Base-by-base conservation (phyloP, 2,329 filamentous ascomycete species). In the Penicillium sp. region DNA sequence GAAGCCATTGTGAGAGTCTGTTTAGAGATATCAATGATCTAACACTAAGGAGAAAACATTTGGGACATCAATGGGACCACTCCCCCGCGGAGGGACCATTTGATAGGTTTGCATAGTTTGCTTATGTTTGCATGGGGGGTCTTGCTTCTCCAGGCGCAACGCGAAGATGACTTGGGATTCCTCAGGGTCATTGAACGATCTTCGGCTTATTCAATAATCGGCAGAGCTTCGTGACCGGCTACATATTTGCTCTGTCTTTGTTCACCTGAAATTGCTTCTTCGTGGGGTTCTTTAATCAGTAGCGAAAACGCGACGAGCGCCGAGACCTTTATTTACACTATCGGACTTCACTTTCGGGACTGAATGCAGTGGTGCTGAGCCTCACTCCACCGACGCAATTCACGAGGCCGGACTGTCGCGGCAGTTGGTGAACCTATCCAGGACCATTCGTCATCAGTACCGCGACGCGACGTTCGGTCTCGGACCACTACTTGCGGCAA, bases 1-100 rank as follows among this genome's bases (percentile, higher is more conserved):
- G 86, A 86, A 60, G 84, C 83, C 78, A 93, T 83, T 39, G 42
- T 67, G 62, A 51, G 22, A 36, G 22, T 33, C 13, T 41, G 27
- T 31, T 38, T 16, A 28, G 19, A 22, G 18, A 25, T 16, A 29
- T 37, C 22, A 54, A 52, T 55, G 49, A 41, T 16, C 31, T 16
- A 4, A 38, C 19, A 45, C 22, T 43, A 41, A 30, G 30, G 46
- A 28, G 34, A 45, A 54, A 37, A 51, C 40, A 35, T 30, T 12
- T 38, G 16, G 22, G 45, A 37, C 29, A 30, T 41, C 31, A 36
- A 50, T 48, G 29, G 16, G 38, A 33, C 44, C 44, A 27, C 41
- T 54, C 41, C 54, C 55, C 53, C 54, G 55, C 58, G 57, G 53
- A 55, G 57, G 50, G 48, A 46, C 49, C 44, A 52, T 58, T 58